A percentile compares a stretch with the other conserved stretches of the same genome.
phyloP scores from a whole-genome alignment of 2,329 filamentous ascomycete species.

The Trichoderma lentiforme region DNA sequence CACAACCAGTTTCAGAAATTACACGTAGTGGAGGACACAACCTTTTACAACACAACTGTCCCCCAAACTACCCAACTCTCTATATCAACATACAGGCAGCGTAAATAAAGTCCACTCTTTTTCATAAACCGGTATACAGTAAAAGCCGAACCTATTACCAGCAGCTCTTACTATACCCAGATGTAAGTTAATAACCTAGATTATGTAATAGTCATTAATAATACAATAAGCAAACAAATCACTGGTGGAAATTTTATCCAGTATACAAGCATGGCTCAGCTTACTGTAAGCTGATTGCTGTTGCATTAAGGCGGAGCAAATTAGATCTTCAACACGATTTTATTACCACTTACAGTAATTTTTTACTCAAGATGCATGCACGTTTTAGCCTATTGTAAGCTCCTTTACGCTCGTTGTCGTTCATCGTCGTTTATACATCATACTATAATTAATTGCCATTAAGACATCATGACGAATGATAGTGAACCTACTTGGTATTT shows the following conservation, averaged over 20 bases:
- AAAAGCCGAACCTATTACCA: background rate
- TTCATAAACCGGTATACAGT: background rate
- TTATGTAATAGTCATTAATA: background rate
- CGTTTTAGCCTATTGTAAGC: background rate
- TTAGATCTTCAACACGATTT: background rate
- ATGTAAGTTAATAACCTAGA: background rate
- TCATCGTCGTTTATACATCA: background rate
- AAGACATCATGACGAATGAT: background rate
- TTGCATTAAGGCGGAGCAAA: background rate
- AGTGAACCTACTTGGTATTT: background rate
- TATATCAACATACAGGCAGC: background rate
- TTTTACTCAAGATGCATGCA: background rate
- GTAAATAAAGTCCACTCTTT: background rate
- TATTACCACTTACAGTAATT: background rate
- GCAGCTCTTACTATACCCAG: background rate
- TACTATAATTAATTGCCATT: background rate
- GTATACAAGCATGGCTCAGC: background rate
- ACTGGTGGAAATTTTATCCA: background rate
- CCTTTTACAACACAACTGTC: background rate
- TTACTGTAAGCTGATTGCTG: background rate
- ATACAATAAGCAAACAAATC: background rate
- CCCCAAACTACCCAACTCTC: background rate
- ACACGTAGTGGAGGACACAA: background rate
- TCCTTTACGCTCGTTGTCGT: background rate
- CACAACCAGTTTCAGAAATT: background rate